Evolutionary conservation across 352 stramenopile genomes (phyloP).

Genomic region (Phytophthora sp.): DNA sequence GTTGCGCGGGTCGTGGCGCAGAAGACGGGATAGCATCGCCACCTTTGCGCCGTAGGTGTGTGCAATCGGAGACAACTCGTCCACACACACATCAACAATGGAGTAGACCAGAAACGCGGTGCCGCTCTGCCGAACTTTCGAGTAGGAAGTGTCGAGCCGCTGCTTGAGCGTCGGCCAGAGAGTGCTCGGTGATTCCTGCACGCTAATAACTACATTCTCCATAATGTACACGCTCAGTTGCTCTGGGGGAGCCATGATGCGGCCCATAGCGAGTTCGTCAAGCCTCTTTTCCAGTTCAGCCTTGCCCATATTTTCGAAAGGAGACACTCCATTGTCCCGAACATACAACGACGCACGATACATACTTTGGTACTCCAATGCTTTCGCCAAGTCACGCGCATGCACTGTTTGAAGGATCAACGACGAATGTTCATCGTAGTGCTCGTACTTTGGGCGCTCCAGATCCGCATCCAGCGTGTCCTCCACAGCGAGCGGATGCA

Average conservation of each 20-base stretch:
- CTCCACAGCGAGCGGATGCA: conserved; percentile 87
- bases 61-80: conserved; percentile 80
- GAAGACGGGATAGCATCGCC: conserved; percentile 67
- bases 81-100: conserved; percentile 84
- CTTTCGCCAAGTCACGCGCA: conserved; percentile 51
- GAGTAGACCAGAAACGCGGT: conserved; percentile 76
- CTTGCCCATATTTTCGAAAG: conserved; percentile 73
- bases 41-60: conserved; percentile 79
- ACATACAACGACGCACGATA: conserved; percentile 77
- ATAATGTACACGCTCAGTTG: conserved; percentile 82
- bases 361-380: conserved; percentile 75
- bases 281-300: conserved; percentile 65
- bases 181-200: conserved; percentile 60
- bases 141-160: conserved; percentile 79
- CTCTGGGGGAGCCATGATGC: conserved; percentile 76
- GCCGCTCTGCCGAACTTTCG: conserved; percentile 81
- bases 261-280: conserved; percentile 56
- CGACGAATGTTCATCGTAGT: conserved; percentile 86
- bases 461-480: conserved; percentile 81
- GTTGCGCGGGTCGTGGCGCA: conserved; percentile 55
- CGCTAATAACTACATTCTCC: conserved; percentile 75
- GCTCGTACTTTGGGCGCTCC: conserved; percentile 85
- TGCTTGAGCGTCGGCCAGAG: conserved; percentile 69
- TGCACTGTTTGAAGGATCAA: conserved; percentile 77
- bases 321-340: conserved; percentile 48